Base-by-base conservation (phyloP, 148 eudicot species). In the Diospyros kaki region DNA sequence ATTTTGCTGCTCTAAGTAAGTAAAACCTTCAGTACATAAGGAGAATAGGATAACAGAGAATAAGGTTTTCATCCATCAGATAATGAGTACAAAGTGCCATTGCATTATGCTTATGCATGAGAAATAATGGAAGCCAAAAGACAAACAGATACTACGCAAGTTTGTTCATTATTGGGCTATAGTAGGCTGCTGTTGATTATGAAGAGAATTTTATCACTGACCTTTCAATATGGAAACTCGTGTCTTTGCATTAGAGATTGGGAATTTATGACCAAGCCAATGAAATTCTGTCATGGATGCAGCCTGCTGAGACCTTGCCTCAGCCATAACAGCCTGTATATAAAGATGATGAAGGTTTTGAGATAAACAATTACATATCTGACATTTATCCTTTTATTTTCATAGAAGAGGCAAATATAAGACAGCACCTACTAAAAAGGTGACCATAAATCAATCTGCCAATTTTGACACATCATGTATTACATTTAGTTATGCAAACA, bases 291-390 rank as follows among this genome's bases (percentile, higher is more conserved):
- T 95, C 97, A 95, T 84, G 58, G 96, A 90, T 78, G 97, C 98
- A 76, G 97, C 98, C 83, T 92, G 97, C 84, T 95, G 97, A 78
- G 98, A 89, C 84, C 97, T 91, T 72, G 96, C 97, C 86, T 95
- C 97, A 51, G 96, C 89, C 94, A 90, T 90, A 68, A 83, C 98
- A 84, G 98, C 98, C 98, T 95, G 82, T 73, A 77, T 74, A 77
- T 77, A 43, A 81, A 76, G 70, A 77, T 12, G 76, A 76, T 50
- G 15, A 66, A 54, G 50, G 51, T 13, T 28, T 76, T 3, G 18
- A 38, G 38, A 42, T 45, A 39, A 71, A 67, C 17, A 14, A 64
- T 11, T 43, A 53, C 41, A 53, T 63, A 53, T 42, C 42, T 13
- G 13, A 58, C 4, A 59, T 14, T 42, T n/a, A 71, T 28, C 48